These are phyloP conservation scores for Myrmaecium sp. DNA, from an alignment of 2,329 filamentous ascomycete species.

Conservation along the genomic window DNA sequence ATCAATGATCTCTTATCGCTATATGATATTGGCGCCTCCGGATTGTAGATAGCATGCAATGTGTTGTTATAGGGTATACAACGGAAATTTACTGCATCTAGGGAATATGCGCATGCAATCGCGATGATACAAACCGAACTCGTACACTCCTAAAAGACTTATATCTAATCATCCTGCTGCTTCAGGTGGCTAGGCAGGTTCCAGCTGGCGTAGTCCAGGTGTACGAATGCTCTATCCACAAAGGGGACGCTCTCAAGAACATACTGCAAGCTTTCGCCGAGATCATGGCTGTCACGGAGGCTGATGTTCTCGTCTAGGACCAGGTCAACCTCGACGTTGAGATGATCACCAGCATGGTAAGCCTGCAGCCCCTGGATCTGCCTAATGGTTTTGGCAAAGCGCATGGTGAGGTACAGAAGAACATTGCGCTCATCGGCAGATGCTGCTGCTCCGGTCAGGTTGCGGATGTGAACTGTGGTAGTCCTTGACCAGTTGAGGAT, in stretches of 20 bases:
- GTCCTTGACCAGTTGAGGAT: slow-evolving; percentile 66
- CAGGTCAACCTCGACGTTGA: slow-evolving; percentile 71
- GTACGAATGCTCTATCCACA: slow-evolving; percentile 41
- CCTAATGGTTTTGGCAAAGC: slow-evolving; percentile 74
- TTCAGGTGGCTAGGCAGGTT: slow-evolving; percentile 35
- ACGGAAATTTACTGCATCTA: too few relatives aligned
- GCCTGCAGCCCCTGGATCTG: slow-evolving; percentile 74
- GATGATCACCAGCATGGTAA: slow-evolving; percentile 71
- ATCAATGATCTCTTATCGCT: too few relatives aligned
- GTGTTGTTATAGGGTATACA: too few relatives aligned
- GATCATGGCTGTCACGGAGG: slow-evolving; percentile 64
- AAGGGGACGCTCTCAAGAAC: slow-evolving; percentile 71
- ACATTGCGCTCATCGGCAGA: slow-evolving; percentile 71
- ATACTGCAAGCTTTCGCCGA: slow-evolving; percentile 64
- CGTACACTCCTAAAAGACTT: too few relatives aligned
- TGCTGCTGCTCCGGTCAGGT: slow-evolving; percentile 63
- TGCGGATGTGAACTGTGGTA: slow-evolving; percentile 60
- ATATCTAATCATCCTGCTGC: slow-evolving; percentile 19
- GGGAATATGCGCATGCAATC: too few relatives aligned
- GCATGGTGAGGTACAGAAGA: slow-evolving; percentile 79
- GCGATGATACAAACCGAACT: too few relatives aligned
- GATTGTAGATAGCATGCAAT: too few relatives aligned
- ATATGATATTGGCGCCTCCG: too few relatives aligned
- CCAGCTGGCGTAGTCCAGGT: slow-evolving; percentile 33
- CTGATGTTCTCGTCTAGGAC: slow-evolving; percentile 62